A percentile compares a stretch with the other conserved stretches of the same genome.
Evolutionary conservation across 441 rosid genomes (phyloP).

Genomic region (Erodium chrysanthum): DNA sequence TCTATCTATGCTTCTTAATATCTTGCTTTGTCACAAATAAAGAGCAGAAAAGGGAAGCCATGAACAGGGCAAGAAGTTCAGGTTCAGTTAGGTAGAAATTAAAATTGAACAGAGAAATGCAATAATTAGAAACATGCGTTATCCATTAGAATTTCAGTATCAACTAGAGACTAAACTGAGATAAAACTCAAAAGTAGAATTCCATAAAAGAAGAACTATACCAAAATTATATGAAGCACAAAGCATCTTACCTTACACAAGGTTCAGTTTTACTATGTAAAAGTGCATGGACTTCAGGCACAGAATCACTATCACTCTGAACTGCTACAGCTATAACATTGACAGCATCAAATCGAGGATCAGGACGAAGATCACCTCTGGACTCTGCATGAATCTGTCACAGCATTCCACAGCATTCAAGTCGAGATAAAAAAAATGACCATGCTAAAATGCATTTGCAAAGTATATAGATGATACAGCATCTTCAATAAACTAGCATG

Average conservation of each 20-base stretch:
- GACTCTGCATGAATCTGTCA: constrained; percentile 77
- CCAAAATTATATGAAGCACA: constrained; percentile 7
- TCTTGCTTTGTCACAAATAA: not conserved
- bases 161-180: not conserved
- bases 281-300: constrained; percentile 44
- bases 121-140: not conserved
- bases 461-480: not conserved
- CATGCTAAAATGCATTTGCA: not conserved
- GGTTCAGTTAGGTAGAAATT: not conserved
- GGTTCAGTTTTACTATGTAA: constrained; percentile 36
- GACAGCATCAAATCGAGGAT: constrained; percentile 82
- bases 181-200: constrained; percentile 4
- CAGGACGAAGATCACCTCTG: constrained; percentile 78
- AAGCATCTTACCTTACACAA: constrained; percentile 41
- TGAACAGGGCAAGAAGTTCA: not conserved
- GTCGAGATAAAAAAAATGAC: not conserved
- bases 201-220: constrained; percentile 6
- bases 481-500: not conserved
- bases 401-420: constrained; percentile 13
- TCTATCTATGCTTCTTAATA: not conserved
- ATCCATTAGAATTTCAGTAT: not conserved
- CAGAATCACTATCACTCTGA: constrained; percentile 53
- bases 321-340: constrained; percentile 56
- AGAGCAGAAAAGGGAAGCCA: constrained; percentile 1
- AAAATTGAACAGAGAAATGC: not conserved